Conservation (phyloP, 352 stramenopile species). For the Phytophthora kernoviae region DNA sequence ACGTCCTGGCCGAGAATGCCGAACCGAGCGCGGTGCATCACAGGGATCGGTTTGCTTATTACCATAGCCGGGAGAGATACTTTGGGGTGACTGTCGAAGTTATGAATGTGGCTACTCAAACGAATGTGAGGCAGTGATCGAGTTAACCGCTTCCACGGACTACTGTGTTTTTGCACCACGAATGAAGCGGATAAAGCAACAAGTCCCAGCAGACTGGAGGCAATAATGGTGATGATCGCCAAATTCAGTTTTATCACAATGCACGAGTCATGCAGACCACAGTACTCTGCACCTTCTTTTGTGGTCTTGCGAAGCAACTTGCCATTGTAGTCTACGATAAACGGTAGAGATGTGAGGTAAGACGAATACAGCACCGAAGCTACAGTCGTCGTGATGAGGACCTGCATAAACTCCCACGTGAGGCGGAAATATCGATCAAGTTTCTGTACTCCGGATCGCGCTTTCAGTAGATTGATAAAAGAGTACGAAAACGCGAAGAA, state of each 20-base stretch:
- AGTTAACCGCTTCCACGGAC: constrained; percentile 10
- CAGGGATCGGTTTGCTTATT: constrained; percentile 6
- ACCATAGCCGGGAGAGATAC: constrained; percentile 3
- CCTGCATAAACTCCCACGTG: constrained; percentile 34
- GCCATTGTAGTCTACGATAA: constrained; percentile 29
- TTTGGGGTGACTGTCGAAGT: not conserved
- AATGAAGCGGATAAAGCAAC: constrained; percentile 18
- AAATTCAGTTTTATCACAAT: constrained; percentile 31
- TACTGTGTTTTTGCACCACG: constrained; percentile 25
- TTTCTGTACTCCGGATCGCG: constrained; percentile 23
- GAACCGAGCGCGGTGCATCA: constrained; percentile 19
- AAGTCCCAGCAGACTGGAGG: constrained; percentile 12
- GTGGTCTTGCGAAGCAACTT: constrained; percentile 38
- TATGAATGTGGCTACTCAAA: constrained; percentile 4
- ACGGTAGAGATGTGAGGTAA: constrained; percentile 16
- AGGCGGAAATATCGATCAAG: constrained; percentile 34
- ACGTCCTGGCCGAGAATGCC: constrained; percentile 10
- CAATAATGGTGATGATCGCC: constrained; percentile 14
- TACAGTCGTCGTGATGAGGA: constrained; percentile 17
- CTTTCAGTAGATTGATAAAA: constrained; percentile 31
- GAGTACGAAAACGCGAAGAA: constrained; percentile 41
- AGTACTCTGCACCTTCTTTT: constrained; percentile 25
- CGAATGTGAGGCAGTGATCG: constrained; percentile 9
- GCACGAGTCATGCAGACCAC: constrained; percentile 30
- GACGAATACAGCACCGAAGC: constrained; percentile 10